phyloP scores from a whole-genome alignment of 345 rosid genomes.

The Gossypium bickii region DNA sequence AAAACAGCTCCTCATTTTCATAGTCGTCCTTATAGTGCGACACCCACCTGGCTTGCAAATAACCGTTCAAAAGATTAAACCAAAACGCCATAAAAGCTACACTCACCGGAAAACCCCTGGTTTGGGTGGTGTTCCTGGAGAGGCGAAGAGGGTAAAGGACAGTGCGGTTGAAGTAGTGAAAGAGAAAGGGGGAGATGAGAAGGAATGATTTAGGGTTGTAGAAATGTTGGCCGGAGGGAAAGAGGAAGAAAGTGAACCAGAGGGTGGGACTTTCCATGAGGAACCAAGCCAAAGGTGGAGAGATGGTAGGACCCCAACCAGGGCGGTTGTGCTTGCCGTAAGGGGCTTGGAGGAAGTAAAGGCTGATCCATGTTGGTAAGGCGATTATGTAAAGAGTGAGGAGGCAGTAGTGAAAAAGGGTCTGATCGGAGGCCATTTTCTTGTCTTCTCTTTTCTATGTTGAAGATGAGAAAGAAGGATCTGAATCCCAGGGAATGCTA shows the following conservation, averaged over 20 bases:
- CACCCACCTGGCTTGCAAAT: constrained; percentile 75
- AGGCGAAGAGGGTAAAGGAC: constrained; percentile 76
- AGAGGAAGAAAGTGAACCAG: constrained; percentile 66
- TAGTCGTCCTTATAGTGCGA: constrained; percentile 65
- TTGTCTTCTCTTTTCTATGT: background rate
- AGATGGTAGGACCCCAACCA: constrained; percentile 86
- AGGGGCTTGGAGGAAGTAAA: constrained; percentile 73
- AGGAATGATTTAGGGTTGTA: constrained; percentile 52
- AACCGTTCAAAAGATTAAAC: constrained; percentile 65
- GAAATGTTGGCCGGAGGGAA: constrained; percentile 59
- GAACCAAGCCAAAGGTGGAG: constrained; percentile 83
- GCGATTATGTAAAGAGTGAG: constrained; percentile 50
- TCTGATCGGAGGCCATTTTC: constrained; percentile 35
- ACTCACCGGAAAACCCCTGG: constrained; percentile 39
- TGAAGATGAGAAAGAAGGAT: background rate
- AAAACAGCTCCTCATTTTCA: constrained; percentile 41
- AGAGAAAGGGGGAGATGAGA: constrained; percentile 57
- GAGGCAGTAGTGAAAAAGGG: constrained; percentile 48
- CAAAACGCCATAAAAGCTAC: constrained; percentile 62
- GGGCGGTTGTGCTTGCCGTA: constrained; percentile 89
- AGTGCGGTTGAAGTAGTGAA: constrained; percentile 83
- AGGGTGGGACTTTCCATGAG: constrained; percentile 89
- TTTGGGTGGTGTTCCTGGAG: constrained; percentile 9
- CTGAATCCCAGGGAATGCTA: background rate
- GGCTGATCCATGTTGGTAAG: constrained; percentile 61